A percentile compares a stretch with the other conserved stretches of the same genome.
phyloP scores from a whole-genome alignment of 106 monocot species.

The Platanthera zijinensis region DNA sequence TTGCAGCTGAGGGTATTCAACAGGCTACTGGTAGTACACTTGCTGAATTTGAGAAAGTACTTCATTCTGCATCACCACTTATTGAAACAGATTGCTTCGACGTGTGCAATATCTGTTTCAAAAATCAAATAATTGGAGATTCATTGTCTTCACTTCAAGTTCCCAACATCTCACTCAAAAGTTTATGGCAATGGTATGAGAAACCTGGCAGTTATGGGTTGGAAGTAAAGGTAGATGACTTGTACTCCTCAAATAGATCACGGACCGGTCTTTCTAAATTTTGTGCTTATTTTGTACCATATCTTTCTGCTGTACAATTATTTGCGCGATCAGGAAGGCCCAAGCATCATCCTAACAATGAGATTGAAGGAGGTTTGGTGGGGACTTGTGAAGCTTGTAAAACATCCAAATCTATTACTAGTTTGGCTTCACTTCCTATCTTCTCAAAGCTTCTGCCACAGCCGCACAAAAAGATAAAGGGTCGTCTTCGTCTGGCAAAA shows the following conservation, averaged over 20 bases:
- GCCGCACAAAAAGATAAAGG: constrained; percentile 13
- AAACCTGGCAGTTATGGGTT: constrained; percentile 72
- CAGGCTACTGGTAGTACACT: constrained; percentile 24
- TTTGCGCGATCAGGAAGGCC: constrained; percentile 21
- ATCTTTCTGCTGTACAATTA: constrained; percentile 86
- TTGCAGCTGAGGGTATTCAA: constrained; percentile 24
- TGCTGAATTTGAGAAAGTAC: constrained; percentile 64
- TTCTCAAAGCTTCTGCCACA: constrained; percentile 38
- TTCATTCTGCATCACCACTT: constrained; percentile 60
- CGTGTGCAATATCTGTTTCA: constrained; percentile 19
- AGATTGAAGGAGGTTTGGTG: neutral
- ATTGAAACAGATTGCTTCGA: constrained; percentile 15
- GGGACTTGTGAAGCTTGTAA: constrained; percentile 7
- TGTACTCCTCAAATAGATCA: constrained; percentile 15
- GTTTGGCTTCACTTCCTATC: constrained; percentile 27
- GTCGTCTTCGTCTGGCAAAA: constrained; percentile 11
- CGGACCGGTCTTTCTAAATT: constrained; percentile 20
- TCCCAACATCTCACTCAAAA: constrained; percentile 36
- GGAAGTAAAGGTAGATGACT: constrained; percentile 57
- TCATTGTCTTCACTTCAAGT: constrained; percentile 30
- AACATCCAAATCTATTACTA: constrained; percentile 2
- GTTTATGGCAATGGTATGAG: constrained; percentile 91
- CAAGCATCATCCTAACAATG: neutral
- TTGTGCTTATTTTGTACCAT: constrained; percentile 81
- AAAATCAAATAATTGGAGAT: constrained; percentile 9